Conservation (phyloP, 345 rosid species). For the Eucalyptus paniculata region DNA sequence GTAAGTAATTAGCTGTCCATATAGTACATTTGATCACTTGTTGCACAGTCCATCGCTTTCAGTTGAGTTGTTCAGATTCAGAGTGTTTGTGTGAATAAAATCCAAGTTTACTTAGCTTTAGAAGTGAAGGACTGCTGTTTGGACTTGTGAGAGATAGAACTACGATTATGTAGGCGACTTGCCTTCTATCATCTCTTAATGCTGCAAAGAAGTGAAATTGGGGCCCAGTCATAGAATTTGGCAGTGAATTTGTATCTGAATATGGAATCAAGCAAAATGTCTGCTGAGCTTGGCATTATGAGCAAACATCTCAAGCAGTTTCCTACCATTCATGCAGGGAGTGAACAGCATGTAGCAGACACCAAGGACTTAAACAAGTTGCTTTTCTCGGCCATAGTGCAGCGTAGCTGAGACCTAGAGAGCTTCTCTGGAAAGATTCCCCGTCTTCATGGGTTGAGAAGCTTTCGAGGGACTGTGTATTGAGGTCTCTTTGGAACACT, state of each 20-base stretch:
- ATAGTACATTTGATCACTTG: neutral
- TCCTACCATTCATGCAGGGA: slow-evolving; percentile 24
- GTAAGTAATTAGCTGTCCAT: neutral
- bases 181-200: neutral
- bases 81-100: neutral
- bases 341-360: slow-evolving; percentile 29
- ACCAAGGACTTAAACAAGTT: slow-evolving; percentile 58
- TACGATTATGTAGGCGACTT: neutral
- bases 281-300: neutral
- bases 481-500: neutral
- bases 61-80: neutral
- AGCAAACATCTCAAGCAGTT: neutral
- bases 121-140: neutral
- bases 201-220: neutral
- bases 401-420: slow-evolving; percentile 14
- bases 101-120: neutral
- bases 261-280: neutral
- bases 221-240: neutral
- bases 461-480: neutral
- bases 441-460: neutral
- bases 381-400: slow-evolving; percentile 67
- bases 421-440: neutral
- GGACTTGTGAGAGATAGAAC: neutral
- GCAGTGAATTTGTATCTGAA: neutral
- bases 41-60: neutral